phyloP scores from a whole-genome alignment of 306 rosid genomes.

The Sindora glabra region DNA sequence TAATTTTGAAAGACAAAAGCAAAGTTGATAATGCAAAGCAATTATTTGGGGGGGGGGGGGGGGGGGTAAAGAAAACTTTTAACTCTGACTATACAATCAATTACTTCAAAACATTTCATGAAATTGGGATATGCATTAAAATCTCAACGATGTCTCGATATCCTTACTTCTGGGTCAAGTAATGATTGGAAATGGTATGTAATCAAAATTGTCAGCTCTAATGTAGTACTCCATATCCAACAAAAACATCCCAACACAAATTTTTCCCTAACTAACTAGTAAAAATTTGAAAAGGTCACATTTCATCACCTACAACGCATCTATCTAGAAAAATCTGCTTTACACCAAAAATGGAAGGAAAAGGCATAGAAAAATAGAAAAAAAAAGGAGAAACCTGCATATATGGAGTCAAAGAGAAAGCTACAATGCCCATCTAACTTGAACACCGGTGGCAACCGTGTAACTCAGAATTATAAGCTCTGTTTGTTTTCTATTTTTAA shows the following conservation, averaged over 20 bases:
- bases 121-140: no score
- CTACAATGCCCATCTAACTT: constrained; percentile 98
- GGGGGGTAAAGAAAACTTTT: no score
- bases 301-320: background rate
- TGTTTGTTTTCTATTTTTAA: no score
- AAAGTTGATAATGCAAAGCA: background rate
- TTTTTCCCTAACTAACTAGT: background rate
- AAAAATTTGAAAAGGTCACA: background rate
- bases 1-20: background rate
- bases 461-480: constrained; percentile 87
- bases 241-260: background rate
- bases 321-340: constrained; percentile 2
- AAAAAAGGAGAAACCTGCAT: constrained; percentile 65
- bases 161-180: no score
- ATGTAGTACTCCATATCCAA: background rate
- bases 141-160: no score
- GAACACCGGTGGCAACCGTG: constrained; percentile 95
- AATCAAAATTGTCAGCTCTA: no score
- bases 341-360: no score
- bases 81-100: no score
- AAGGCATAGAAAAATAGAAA: no score
- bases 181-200: no score
- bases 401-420: constrained; percentile 94
- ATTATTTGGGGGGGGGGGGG: no score
- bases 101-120: no score